Conservation (phyloP, 2,329 filamentous ascomycete genomes). For the Xylaria sp. region DNA sequence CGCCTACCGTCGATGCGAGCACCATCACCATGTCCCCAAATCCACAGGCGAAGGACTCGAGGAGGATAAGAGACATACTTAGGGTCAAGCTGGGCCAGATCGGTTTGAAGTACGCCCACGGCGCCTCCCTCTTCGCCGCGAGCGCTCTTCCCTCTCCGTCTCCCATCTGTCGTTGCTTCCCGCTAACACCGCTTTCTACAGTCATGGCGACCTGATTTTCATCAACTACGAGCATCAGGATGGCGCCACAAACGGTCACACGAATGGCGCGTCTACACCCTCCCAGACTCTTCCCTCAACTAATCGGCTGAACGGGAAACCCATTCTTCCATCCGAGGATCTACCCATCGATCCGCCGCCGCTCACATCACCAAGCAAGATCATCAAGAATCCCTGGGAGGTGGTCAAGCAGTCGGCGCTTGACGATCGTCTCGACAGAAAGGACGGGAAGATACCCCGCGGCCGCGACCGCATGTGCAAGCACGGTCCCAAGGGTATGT, state of each 20-base stretch:
- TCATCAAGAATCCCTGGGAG: slow-evolving; percentile 93
- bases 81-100: slow-evolving; percentile 67
- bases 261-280: slow-evolving; percentile 51
- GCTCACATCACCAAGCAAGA: slow-evolving; percentile 65
- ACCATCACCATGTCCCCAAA: slow-evolving; percentile 72
- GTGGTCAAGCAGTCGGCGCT: slow-evolving; percentile 86
- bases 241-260: slow-evolving; percentile 52
- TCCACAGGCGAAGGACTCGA: slow-evolving; percentile 68
- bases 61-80: slow-evolving; percentile 68
- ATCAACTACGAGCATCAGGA: slow-evolving; percentile 77
- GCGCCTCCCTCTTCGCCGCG: slow-evolving; percentile 27
- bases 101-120: slow-evolving; percentile 63
- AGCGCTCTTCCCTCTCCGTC: neutral
- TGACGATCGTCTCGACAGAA: slow-evolving; percentile 86
- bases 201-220: slow-evolving; percentile 92
- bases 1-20: slow-evolving; percentile 69
- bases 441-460: slow-evolving; percentile 73
- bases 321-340: slow-evolving; percentile 76
- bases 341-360: slow-evolving; percentile 70
- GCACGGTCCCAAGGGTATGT: slow-evolving; percentile 98
- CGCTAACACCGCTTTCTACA: slow-evolving; percentile 53
- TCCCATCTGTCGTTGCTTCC: neutral
- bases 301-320: slow-evolving; percentile 81
- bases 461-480: slow-evolving; percentile 74
- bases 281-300: slow-evolving; percentile 55